Base-by-base conservation (phyloP, 345 rosid species). In the Populus tremula region DNA sequence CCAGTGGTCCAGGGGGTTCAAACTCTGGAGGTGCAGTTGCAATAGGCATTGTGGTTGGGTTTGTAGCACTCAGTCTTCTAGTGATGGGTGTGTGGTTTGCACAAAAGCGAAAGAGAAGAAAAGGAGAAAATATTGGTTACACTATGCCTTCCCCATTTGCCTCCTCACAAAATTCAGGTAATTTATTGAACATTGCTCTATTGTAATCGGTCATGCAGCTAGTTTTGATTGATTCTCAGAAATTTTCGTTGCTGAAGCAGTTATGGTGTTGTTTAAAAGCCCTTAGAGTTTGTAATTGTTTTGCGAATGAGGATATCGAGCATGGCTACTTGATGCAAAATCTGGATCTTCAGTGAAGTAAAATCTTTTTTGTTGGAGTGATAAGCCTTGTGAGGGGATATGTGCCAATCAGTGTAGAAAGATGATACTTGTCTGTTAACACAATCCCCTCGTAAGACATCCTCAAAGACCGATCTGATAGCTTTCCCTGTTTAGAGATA, bases 101-200 rank as follows among this genome's bases (percentile, higher is more conserved):
- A 66, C 87, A 83, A 27, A 89, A 85, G 82, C 87, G 89, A 56
- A 93, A 87, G 86, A 80, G 85, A 85, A 91, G 78, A 87, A 87
- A 71, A 41, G 84, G 84, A 71, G 59, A 86, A 35, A 83, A 87
- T 49, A 74, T 77, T 81, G 91, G 90, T 23, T 89, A 92, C 77
- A 72, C 77, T 50, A 83, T 90, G 90, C 91, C 94, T 64, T 96
- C 98, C 29, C 90, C 97, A 67, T 84, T 84, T 82, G 90, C 94
- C 27, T 93, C 94, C 64, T 93, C 98, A 35, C 98, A 93, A 79
- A 90, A 89, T 81, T 93, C 99, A 88, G 99, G 99, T 93, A 83
- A 74, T 74, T 69, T 14, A 38, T 71, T 64, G 29, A 82, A 36
- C 38, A 33, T 61, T 78, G 41, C 70, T 80, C 21, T 20, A 36